Evolutionary conservation across 306 rosid species (phyloP).

Genomic region (Trichosanthes truncata): DNA sequence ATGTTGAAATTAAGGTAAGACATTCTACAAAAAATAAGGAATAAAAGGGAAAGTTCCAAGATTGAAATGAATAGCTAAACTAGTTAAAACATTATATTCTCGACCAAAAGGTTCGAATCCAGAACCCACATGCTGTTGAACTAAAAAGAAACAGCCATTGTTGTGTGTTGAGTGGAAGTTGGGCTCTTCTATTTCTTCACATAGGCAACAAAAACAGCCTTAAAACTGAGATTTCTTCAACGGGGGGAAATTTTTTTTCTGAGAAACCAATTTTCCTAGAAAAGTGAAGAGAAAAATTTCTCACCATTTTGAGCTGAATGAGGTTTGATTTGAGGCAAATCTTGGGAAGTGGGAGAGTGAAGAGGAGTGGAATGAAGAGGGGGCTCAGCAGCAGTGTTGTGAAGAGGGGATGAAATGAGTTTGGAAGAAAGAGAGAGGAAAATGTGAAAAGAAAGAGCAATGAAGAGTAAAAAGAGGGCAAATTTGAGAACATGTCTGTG

Average conservation of each 20-base stretch:
- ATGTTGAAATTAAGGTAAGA: neutral
- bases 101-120: neutral
- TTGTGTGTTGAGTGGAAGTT: neutral
- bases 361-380: no score
- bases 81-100: neutral
- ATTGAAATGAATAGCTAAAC: no score
- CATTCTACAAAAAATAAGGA: neutral
- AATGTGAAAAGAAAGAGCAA: slow-evolving; percentile 32
- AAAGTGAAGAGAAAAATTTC: neutral
- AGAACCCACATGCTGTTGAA: no score
- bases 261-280: neutral
- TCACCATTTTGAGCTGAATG: slow-evolving; percentile 21
- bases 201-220: neutral
- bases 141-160: neutral
- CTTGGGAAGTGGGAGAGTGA: neutral
- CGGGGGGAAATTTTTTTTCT: no score
- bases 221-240: neutral
- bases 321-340: neutral
- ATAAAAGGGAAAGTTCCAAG: neutral
- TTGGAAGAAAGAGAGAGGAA: slow-evolving; percentile 21
- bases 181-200: neutral
- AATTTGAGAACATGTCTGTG: slow-evolving; percentile 21
- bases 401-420: slow-evolving; percentile 6
- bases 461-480: slow-evolving; percentile 22
- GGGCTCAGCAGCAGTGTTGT: neutral